These are phyloP conservation scores for Prorocentrum cordatum DNA, from an alignment of 169 alveolate species.

Conservation along the genomic window DNA sequence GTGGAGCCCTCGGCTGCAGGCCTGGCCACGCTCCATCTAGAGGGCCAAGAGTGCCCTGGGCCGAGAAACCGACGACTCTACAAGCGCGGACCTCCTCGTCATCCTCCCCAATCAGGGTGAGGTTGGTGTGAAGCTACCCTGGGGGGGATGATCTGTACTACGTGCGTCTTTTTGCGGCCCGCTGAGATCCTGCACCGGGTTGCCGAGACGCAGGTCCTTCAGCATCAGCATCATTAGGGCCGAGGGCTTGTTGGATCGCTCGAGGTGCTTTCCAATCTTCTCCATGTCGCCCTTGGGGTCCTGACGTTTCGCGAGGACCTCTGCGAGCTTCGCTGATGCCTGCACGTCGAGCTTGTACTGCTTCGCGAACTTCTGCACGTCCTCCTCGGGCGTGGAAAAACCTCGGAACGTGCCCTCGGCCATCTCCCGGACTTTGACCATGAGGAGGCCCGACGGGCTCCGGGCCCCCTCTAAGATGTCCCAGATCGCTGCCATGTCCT, in stretches of 20 bases:
- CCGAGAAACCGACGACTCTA: no score
- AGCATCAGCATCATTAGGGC: constrained; percentile 11
- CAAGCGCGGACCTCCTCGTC: no score
- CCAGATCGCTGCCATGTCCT: not conserved
- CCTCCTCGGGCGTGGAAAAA: not conserved
- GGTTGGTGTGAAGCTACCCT: no score
- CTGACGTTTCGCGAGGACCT: not conserved
- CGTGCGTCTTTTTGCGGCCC: not conserved
- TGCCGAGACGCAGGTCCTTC: not conserved
- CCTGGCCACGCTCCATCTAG: not conserved
- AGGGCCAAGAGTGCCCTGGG: not conserved
- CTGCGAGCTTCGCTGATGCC: not conserved
- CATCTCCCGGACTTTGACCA: not conserved
- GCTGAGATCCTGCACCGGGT: not conserved
- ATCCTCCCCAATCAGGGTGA: no score
- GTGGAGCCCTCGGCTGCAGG: no score
- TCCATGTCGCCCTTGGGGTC: constrained; percentile 13
- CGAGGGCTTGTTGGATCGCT: constrained; percentile 38
- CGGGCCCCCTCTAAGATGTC: not conserved
- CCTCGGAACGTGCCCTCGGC: not conserved
- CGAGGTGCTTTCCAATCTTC: constrained; percentile 6
- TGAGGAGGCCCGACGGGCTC: not conserved
- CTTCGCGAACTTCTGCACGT: constrained; percentile 6
- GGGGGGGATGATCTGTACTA: not conserved
- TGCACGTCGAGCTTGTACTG: not conserved